A percentile compares a stretch with the other conserved stretches of the same genome.
phyloP scores from a whole-genome alignment of 148 eudicot genomes.

The Cornus controversa region DNA sequence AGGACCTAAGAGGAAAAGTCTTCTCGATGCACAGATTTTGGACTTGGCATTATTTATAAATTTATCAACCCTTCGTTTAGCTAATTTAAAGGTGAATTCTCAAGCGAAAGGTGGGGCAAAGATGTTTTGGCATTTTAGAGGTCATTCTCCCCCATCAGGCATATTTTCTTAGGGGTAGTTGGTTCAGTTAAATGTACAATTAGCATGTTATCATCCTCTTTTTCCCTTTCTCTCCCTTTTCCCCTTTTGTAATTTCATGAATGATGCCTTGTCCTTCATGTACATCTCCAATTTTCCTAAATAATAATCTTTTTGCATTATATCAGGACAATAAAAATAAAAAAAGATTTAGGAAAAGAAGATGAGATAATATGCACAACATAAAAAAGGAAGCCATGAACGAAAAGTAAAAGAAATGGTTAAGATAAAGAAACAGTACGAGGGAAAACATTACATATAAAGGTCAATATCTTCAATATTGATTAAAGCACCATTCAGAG shows the following conservation, averaged over 20 bases:
- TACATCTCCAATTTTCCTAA: not conserved
- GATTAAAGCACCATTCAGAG: slow-evolving; percentile 86
- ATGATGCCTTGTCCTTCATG: slow-evolving; percentile 1
- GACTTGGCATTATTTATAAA: too few species aligned
- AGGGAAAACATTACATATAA: slow-evolving; percentile 62
- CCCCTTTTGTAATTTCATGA: not conserved
- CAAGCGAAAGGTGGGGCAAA: too few species aligned
- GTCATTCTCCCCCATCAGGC: not conserved
- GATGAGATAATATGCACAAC: not conserved
- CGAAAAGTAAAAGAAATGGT: slow-evolving; percentile 12
- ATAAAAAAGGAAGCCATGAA: not conserved
- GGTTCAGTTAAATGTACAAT: not conserved
- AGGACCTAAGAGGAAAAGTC: too few species aligned
- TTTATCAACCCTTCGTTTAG: too few species aligned
- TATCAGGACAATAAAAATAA: not conserved
- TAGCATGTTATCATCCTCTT: not conserved
- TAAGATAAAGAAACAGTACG: slow-evolving; percentile 3
- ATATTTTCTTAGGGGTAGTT: not conserved
- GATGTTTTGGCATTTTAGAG: not conserved
- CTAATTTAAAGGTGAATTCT: too few species aligned
- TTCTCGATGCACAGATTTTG: too few species aligned
- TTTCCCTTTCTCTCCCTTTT: not conserved
- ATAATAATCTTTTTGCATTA: not conserved
- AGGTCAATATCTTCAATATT: slow-evolving; percentile 96
- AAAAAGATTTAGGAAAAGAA: not conserved